phyloP scores from a whole-genome alignment of 768 basidiomycete genomes.

The Hypsizygus marmoreus region DNA sequence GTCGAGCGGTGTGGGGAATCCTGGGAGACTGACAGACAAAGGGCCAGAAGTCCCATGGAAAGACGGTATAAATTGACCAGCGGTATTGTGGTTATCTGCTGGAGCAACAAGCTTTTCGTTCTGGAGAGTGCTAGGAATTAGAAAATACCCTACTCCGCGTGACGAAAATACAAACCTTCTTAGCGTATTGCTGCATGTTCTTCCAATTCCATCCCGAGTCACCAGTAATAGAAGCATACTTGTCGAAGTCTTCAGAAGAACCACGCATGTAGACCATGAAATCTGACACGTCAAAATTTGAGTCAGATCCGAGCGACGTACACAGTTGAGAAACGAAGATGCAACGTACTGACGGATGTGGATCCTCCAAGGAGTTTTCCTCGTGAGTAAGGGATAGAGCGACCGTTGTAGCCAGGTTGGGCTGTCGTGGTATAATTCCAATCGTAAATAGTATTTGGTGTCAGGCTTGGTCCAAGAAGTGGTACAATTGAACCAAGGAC shows the following conservation, averaged over 20 bases:
- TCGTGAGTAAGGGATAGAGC: slow-evolving; percentile 6
- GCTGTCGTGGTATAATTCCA: slow-evolving; percentile 14
- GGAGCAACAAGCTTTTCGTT: slow-evolving; percentile 19
- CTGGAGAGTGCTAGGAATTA: slow-evolving; percentile 5
- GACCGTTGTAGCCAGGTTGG: slow-evolving; percentile 7
- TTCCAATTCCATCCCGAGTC: slow-evolving; percentile 27
- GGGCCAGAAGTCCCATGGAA: slow-evolving; percentile 12
- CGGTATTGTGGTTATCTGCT: slow-evolving; percentile 13
- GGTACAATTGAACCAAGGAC: slow-evolving; percentile 2
- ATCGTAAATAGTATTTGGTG: slow-evolving; percentile 9
- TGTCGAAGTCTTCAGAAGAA: slow-evolving; percentile 21
- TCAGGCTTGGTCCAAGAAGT: slow-evolving; percentile 8
- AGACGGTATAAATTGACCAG: slow-evolving; percentile 13
- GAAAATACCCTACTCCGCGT: background rate
- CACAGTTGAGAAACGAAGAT: too few relatives aligned
- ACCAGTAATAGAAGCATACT: slow-evolving; percentile 16
- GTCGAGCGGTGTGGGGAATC: slow-evolving; percentile 13
- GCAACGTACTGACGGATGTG: slow-evolving; percentile 9
- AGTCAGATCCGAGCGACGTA: background rate
- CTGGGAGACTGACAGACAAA: slow-evolving; percentile 12
- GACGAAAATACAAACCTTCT: slow-evolving; percentile 8
- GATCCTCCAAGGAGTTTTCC: slow-evolving; percentile 12
- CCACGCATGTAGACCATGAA: slow-evolving; percentile 24
- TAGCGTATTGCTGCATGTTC: slow-evolving; percentile 17
- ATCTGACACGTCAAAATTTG: slow-evolving; percentile 11